Percentiles rank a stretch among this genome's conserved stretches.
These are phyloP conservation scores for Trypanosoma melophagium DNA, from an alignment of 208 protist genomes.

Conservation along the genomic window DNA sequence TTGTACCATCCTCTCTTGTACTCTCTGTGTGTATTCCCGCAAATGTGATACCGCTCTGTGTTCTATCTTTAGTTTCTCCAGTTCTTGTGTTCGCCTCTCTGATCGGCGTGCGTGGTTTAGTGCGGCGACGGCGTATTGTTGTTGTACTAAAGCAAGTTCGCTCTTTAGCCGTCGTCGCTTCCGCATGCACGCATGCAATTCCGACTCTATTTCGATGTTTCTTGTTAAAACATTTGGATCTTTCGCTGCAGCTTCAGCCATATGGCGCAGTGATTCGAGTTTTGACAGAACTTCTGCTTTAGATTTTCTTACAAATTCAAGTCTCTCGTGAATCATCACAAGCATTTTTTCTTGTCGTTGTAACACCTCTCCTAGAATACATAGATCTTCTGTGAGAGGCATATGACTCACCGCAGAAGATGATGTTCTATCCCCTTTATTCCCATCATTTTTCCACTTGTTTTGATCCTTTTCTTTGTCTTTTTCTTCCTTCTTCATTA, in stretches of 20 bases:
- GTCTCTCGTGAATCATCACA: neutral
- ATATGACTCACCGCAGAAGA: too few relatives aligned
- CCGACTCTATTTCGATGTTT: constrained; percentile 16
- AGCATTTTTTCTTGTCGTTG: constrained; percentile 13
- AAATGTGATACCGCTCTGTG: constrained; percentile 17
- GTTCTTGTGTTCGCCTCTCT: constrained; percentile 20
- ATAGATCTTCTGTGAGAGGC: neutral
- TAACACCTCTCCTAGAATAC: constrained; percentile 18
- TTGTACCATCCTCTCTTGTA: constrained; percentile 21
- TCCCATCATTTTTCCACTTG: neutral
- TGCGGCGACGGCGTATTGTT: constrained; percentile 18
- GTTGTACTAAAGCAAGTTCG: constrained; percentile 22
- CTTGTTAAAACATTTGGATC: too few relatives aligned
- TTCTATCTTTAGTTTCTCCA: constrained; percentile 12
- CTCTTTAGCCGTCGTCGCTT: constrained; percentile 15
- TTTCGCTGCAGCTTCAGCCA: neutral
- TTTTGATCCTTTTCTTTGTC: neutral
- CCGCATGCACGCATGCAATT: constrained; percentile 28
- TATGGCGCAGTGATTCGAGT: neutral
- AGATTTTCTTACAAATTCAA: constrained; percentile 6
- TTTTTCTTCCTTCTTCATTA: too few relatives aligned
- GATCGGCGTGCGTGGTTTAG: constrained; percentile 21
- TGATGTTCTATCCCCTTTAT: too few relatives aligned
- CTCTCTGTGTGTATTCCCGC: constrained; percentile 8
- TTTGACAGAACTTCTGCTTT: constrained; percentile 8